These are phyloP conservation scores for Pyrus communis DNA, from an alignment of 306 rosid species.

Conservation along the genomic window DNA sequence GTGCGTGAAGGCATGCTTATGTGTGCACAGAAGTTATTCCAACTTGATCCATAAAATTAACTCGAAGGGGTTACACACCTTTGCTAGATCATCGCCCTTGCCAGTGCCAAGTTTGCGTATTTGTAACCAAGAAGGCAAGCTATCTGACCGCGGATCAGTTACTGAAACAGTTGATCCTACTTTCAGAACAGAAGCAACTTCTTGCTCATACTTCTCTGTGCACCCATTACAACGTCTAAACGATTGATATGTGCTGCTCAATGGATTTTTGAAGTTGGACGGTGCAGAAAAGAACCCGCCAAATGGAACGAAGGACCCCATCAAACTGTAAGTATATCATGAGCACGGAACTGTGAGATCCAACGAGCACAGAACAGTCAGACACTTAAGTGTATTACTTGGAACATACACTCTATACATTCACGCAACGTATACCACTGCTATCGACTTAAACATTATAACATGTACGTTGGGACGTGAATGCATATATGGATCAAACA, in stretches of 20 bases:
- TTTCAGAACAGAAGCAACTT: constrained; percentile 53
- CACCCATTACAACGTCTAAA: constrained; percentile 52
- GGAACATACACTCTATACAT: constrained; percentile 8
- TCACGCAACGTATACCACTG: not conserved
- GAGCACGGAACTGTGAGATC: constrained; percentile 48
- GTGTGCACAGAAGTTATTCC: constrained; percentile 13
- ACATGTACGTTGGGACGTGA: not conserved
- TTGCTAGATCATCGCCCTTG: constrained; percentile 46
- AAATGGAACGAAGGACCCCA: constrained; percentile 95
- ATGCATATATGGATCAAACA: not conserved
- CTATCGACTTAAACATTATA: not conserved
- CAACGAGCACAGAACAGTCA: constrained; percentile 40
- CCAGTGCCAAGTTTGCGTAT: constrained; percentile 38
- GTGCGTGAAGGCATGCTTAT: constrained; percentile 11
- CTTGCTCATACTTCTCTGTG: constrained; percentile 74
- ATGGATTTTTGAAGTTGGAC: constrained; percentile 41
- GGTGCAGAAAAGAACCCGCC: constrained; percentile 80
- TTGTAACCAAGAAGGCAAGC: constrained; percentile 49
- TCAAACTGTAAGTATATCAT: constrained; percentile 70
- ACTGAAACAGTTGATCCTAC: constrained; percentile 32
- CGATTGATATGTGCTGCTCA: constrained; percentile 28
- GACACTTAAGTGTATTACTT: constrained; percentile 24
- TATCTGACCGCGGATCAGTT: constrained; percentile 26
- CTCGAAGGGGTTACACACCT: constrained; percentile 53
- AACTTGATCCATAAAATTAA: constrained; percentile 21